These are phyloP conservation scores for Microsporum canis DNA, from an alignment of 2,329 filamentous ascomycete species.

Conservation along the genomic window DNA sequence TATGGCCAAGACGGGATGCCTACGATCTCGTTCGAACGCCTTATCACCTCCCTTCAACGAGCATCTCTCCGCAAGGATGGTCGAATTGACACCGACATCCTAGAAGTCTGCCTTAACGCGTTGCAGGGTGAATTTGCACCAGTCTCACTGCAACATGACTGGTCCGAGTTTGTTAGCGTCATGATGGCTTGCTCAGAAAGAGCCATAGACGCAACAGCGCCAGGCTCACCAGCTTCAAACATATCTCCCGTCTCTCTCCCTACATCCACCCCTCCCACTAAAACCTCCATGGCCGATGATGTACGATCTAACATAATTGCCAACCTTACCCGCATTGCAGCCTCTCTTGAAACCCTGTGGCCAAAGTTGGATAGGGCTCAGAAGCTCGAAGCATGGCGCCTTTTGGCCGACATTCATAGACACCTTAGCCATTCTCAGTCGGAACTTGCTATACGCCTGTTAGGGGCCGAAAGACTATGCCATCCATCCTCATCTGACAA, in stretches of 20 bases:
- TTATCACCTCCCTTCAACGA: constrained; percentile 27
- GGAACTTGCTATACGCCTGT: constrained; percentile 28
- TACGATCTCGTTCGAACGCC: constrained; percentile 25
- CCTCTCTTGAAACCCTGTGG: constrained; percentile 29
- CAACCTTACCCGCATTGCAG: constrained; percentile 28
- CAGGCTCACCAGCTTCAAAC: constrained; percentile 16
- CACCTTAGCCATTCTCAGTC: constrained; percentile 30
- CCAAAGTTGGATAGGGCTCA: constrained; percentile 27
- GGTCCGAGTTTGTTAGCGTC: constrained; percentile 25
- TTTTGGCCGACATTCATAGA: constrained; percentile 27
- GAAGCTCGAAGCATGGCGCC: constrained; percentile 25
- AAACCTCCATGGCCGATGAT: constrained; percentile 24
- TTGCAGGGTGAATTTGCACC: constrained; percentile 29
- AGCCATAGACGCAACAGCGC: constrained; percentile 17
- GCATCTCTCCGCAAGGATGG: constrained; percentile 29
- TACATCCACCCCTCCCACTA: constrained; percentile 16
- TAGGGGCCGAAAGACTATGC: constrained; percentile 25
- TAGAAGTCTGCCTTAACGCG: constrained; percentile 31
- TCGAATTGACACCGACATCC: constrained; percentile 30
- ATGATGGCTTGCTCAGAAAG: constrained; percentile 27
- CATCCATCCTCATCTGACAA: constrained; percentile 21
- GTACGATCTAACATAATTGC: constrained; percentile 29
- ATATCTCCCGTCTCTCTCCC: constrained; percentile 11
- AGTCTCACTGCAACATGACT: constrained; percentile 20
- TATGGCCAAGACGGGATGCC: constrained; percentile 32